phyloP scores from a whole-genome alignment of 768 basidiomycete genomes.

The button mushroom (Agaricus bisporus) region DNA sequence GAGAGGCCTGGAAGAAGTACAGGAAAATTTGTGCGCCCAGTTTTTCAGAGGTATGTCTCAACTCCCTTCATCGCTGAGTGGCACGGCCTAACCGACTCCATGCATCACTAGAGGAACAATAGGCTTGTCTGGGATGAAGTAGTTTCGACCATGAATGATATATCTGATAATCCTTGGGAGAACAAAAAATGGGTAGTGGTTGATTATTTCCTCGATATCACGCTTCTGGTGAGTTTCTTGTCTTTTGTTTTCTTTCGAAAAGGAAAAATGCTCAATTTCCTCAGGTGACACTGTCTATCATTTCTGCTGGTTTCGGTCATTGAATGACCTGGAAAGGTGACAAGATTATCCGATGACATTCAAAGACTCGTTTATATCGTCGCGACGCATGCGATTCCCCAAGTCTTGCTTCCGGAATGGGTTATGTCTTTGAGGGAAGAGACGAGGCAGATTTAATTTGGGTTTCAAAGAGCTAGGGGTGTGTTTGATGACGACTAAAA shows the following conservation, averaged over 20 bases:
- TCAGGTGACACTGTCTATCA: slow-evolving; percentile 50
- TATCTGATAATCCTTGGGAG: slow-evolving; percentile 44
- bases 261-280: background rate
- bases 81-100: too few relatives aligned
- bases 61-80: background rate
- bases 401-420: slow-evolving; percentile 33
- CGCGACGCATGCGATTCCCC: slow-evolving; percentile 28
- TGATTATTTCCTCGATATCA: slow-evolving; percentile 47
- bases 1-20: slow-evolving; percentile 62
- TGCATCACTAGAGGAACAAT: slow-evolving; percentile 31
- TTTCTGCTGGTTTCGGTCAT: slow-evolving; percentile 52
- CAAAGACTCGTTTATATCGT: slow-evolving; percentile 42
- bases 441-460: slow-evolving; percentile 21
- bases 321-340: slow-evolving; percentile 42
- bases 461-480: slow-evolving; percentile 37
- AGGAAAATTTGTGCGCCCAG: slow-evolving; percentile 56
- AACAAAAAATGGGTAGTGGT: slow-evolving; percentile 29
- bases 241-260: background rate
- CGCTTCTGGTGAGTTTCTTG: slow-evolving; percentile 36
- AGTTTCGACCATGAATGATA: slow-evolving; percentile 30
- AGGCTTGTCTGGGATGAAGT: slow-evolving; percentile 44
- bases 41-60: slow-evolving; percentile 47
- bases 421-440: slow-evolving; percentile 28
- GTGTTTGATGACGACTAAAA: background rate
- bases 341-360: slow-evolving; percentile 32